A percentile compares a stretch with the other conserved stretches of the same genome.
Conservation (phyloP, 352 stramenopile species). For the Phytophthora sojae region DNA sequence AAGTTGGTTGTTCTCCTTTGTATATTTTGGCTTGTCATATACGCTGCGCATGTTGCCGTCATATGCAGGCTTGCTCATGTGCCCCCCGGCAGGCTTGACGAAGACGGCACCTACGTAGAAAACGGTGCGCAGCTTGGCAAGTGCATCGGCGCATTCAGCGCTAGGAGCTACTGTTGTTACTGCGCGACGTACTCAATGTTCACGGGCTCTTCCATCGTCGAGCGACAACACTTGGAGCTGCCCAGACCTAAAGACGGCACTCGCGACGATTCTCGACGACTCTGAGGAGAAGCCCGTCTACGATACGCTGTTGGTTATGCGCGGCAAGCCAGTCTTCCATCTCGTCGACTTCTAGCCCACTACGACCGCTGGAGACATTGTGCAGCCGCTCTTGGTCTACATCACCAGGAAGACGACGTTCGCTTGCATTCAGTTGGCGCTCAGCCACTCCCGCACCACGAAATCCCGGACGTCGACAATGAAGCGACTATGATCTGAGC, state of each 20-base stretch:
- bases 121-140: too few relatives aligned
- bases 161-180: too few relatives aligned
- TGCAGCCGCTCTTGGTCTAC: constrained; percentile 77
- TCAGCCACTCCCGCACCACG: constrained; percentile 76
- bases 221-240: too few relatives aligned
- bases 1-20: too few relatives aligned
- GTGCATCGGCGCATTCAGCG: too few relatives aligned
- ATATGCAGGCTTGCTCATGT: too few relatives aligned
- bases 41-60: too few relatives aligned
- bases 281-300: constrained; percentile 84
- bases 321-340: constrained; percentile 81
- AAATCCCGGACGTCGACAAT: constrained; percentile 81
- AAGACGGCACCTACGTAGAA: too few relatives aligned
- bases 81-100: too few relatives aligned
- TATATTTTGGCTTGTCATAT: too few relatives aligned
- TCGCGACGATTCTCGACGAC: constrained; percentile 73
- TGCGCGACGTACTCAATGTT: too few relatives aligned
- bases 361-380: constrained; percentile 67
- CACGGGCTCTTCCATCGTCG: too few relatives aligned
- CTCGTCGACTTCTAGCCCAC: constrained; percentile 77
- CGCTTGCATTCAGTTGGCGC: constrained; percentile 67
- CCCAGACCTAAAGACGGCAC: constrained; percentile 12
- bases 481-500: constrained; percentile 73
- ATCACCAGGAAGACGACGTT: constrained; percentile 78
- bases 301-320: constrained; percentile 80